These are phyloP conservation scores for Ascochyta viciae-villosae DNA, from an alignment of 2,329 filamentous ascomycete genomes.

Conservation along the genomic window DNA sequence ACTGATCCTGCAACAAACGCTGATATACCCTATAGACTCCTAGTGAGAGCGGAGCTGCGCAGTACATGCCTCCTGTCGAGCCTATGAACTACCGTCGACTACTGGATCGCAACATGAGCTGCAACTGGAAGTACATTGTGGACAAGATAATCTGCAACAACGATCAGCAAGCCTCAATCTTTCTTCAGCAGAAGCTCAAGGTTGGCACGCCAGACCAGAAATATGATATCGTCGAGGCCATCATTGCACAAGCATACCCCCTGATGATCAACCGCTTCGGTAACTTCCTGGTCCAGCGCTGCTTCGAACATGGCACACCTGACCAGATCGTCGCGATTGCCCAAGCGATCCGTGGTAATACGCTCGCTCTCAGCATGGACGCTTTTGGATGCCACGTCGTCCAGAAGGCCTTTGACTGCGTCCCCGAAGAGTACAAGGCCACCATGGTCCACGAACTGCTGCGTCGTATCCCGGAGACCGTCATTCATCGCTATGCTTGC, in stretches of 20 bases:
- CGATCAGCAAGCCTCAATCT: constrained; percentile 98
- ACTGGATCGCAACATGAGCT: constrained; percentile 93
- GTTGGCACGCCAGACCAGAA: constrained; percentile 94
- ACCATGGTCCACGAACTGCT: constrained; percentile 99
- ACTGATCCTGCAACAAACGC: not conserved
- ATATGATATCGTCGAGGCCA: constrained; percentile 95
- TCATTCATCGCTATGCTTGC: constrained; percentile 97
- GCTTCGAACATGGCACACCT: constrained; percentile 95
- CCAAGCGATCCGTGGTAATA: constrained; percentile 91
- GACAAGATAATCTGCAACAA: constrained; percentile 99
- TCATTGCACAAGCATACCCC: constrained; percentile 91
- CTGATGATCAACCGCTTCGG: constrained; percentile 99
- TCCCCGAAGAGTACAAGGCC: constrained; percentile 96
- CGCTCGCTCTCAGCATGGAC: constrained; percentile 94
- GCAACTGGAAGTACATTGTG: constrained; percentile 99
- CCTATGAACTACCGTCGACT: constrained; percentile 95
- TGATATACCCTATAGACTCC: constrained; percentile 29
- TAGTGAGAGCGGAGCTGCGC: constrained; percentile 50
- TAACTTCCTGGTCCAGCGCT: constrained; percentile 97
- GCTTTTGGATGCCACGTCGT: constrained; percentile 98
- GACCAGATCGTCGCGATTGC: constrained; percentile 95
- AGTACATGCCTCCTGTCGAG: constrained; percentile 85
- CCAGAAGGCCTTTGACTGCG: constrained; percentile 97
- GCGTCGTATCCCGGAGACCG: constrained; percentile 93
- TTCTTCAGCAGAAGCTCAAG: constrained; percentile 98